Conservation (phyloP, 2,329 filamentous ascomycete species). For the Verticillium albo-atrum region DNA sequence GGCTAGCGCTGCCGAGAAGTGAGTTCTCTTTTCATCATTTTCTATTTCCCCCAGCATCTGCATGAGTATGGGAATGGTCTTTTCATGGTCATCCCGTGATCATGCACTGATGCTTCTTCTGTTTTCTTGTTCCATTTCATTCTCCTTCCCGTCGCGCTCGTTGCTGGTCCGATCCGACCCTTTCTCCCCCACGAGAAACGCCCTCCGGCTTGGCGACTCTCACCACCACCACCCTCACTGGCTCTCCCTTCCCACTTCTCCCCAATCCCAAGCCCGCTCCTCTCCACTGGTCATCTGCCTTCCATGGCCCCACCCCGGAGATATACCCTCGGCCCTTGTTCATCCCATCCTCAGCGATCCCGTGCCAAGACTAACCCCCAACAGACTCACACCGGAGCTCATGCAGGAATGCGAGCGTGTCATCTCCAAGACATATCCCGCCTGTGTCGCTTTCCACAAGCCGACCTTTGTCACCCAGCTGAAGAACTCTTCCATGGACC, state of each 20-base stretch:
- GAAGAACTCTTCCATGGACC: conserved; percentile 50
- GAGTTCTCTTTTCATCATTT: conserved; percentile 25
- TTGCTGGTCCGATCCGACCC: no score
- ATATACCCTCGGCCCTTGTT: background rate
- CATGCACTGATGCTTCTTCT: background rate
- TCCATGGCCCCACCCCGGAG: background rate
- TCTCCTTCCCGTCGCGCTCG: no score
- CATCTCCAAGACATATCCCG: conserved; percentile 56
- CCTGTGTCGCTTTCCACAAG: conserved; percentile 60
- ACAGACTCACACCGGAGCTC: conserved; percentile 51
- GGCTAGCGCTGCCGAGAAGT: conserved; percentile 47
- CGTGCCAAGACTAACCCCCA: conserved; percentile 15
- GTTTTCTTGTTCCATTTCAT: conserved; percentile 1
- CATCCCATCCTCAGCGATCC: background rate
- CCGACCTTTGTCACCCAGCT: conserved; percentile 57
- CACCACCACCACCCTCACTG: background rate
- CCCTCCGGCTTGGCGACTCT: background rate
- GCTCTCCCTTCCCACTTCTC: background rate
- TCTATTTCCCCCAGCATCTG: background rate
- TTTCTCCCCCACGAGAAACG: background rate
- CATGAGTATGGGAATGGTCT: background rate
- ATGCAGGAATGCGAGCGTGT: conserved; percentile 56
- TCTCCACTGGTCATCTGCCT: conserved; percentile 2
- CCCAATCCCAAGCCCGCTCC: conserved; percentile 1
- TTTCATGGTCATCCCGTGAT: background rate